Evolutionary conservation across 192 early-diverging fungal species (phyloP), one percentile per base, ranked within the genome.

Genomic region (Dissophora globulifera): DNA sequence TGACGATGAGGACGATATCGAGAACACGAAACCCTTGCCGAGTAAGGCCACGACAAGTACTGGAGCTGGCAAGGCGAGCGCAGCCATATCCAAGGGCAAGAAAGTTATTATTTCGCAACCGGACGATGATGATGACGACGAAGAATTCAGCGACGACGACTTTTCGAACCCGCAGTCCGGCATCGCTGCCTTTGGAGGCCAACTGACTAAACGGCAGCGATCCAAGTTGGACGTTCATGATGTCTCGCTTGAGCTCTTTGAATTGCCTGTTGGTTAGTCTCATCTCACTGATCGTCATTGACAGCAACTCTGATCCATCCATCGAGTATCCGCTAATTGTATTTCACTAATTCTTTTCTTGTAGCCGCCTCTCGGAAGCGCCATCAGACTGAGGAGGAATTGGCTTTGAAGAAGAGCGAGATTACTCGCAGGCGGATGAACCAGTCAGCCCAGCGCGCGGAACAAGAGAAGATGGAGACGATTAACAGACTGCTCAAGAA

Each of bases 401-500:
- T 87, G 13, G 89, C 89, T 0, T 62, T 93, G 30, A 83, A 84
- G 74, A 87, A 85, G 62, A 91, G 90, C 2, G 92, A 93, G 75
- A 86, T 89, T 35, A 89, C 91, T 2, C 85, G 92, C 42, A 82
- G 89, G 16, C 85, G 92, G 62, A 93, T 92, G 74, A 91, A 92
- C 66, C 92, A 92, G 54, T 92, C 88, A 45, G 82, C 88, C 46
- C 91, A 93, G 69, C 82, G 89, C 30, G 90, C 90, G 15, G 92
- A 93, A 76, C 89, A 91, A 68, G 88, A 89, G 23, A 87, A 89
- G 59, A 81, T 88, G 55, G 92, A 93, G 50, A 93, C 91, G 1
- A 92, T 93, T 54, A 92, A 93, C 66, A 80, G 90, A n/a, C 75
- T 93, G 13, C 80, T 93, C 35, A 93, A 93, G 69, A 93, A 93